Evolutionary conservation across 1,284 basidiomycete genomes (phyloP), one percentile per base, ranked within the genome.

Genomic region (Mycena citricolor): DNA sequence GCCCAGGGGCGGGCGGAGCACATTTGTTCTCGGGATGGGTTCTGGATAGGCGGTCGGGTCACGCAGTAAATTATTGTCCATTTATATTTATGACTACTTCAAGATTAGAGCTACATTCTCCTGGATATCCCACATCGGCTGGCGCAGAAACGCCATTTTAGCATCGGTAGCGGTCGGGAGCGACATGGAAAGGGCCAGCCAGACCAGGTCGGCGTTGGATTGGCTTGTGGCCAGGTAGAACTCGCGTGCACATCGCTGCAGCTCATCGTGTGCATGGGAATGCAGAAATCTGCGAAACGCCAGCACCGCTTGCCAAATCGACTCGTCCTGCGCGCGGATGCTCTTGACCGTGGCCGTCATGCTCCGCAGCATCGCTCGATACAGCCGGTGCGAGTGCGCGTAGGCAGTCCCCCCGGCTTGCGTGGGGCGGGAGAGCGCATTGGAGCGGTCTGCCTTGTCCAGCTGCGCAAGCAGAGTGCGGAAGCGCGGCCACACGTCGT

Each of bases 401-500:
- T 88, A 90, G 2, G 79, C 77, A 2, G 83, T 81, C 5, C 83
- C 81, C 8, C 81, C 70, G 2, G 66, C 69, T 10, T 50, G 55
- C 4, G 69, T 73, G 11, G 79, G 72, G 32, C 80, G 70, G 5
- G 81, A 68, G 14, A 94, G 68, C 0, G 90, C 88, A 45, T 65
- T 86, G 16, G 67, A 63, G 21, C 68, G 58, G 56, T 94, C 90
- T 11, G 72, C 76, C 14, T 61, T 62, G 33, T 81, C 76, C 19
- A 93, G 74, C 20, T 69, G 70, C 3, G 60, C 62, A 30, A 94
- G 64, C 44, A 94, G 70, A 4, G 54, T 59, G 29, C 68, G 69
- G 58, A 94, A 88, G 21, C 76, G 77, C 2, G 94, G 94, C 92
- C 93, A 95, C 13, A 91, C 77, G 53, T 95, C 89, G 52, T 94